Conservation (phyloP, 805 yeast genomes). For the Limtongia smithiae region DNA sequence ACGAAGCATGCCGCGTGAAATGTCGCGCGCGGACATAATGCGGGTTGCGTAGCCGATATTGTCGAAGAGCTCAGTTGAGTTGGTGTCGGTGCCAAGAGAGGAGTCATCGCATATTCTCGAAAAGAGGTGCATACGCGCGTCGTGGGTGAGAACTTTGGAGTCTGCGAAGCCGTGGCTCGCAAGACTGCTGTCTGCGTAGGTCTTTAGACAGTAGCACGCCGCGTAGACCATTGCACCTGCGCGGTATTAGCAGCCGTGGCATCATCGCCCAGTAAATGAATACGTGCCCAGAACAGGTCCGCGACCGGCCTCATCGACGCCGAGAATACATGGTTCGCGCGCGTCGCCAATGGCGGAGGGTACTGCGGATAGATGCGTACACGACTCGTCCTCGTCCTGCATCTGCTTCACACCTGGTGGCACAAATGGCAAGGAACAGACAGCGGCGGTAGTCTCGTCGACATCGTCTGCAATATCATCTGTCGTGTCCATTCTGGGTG, state of each 20-base stretch:
- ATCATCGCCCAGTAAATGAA: neutral
- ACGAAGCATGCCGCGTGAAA: constrained; percentile 81
- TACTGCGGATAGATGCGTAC: constrained; percentile 23
- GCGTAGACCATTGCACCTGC: constrained; percentile 91
- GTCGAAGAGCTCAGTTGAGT: constrained; percentile 42
- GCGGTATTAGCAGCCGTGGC: too few relatives aligned
- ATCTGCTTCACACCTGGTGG: constrained; percentile 19
- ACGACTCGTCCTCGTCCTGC: constrained; percentile 11
- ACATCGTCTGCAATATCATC: too few relatives aligned
- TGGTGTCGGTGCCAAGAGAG: neutral
- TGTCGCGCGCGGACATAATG: constrained; percentile 80
- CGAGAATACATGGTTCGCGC: constrained; percentile 48
- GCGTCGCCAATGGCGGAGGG: constrained; percentile 14
- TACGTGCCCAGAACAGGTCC: constrained; percentile 84
- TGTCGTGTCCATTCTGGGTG: neutral
- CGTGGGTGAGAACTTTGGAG: constrained; percentile 80
- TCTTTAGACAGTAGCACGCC: constrained; percentile 65
- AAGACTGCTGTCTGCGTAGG: constrained; percentile 48
- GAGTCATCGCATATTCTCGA: constrained; percentile 49
- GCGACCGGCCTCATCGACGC: constrained; percentile 98
- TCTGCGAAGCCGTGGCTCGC: constrained; percentile 82
- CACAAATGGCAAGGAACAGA: constrained; percentile 4
- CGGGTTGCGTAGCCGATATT: constrained; percentile 87
- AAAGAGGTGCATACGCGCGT: constrained; percentile 60
- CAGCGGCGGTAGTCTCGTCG: too few relatives aligned